Evolutionary conservation across 768 basidiomycete species (phyloP), one percentile per base, ranked within the genome.

Genomic region (Pisolithus sp.): DNA sequence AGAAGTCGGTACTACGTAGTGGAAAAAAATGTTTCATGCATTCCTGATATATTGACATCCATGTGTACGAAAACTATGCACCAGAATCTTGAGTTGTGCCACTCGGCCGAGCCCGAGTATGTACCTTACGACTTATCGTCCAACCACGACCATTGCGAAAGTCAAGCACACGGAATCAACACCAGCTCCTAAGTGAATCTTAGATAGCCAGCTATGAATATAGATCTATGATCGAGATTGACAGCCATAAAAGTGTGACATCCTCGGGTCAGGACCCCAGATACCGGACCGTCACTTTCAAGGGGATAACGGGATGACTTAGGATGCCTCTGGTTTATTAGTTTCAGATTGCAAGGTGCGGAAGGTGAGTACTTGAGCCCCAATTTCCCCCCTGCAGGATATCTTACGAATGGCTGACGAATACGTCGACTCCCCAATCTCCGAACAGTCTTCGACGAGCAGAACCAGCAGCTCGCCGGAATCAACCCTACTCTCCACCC

Each of bases 401-500:
- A 36, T 23, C 20, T 44, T 5, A 18, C 20, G 34, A 15, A 51
- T 60, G 59, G 17, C 7, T 7, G 12, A 7, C 7, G 51, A 57
- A 24, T 17, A 18, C 21, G 41, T 46, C 6, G 12, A 40, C 43
- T 55, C 59, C 2, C 44, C 46, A 1, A 2, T 46, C 44, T 58
- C 48, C 3, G 56, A 50, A 6, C 46, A 23, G 45, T 3, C 48
- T 20, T 49, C 12, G 36, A 2, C 24, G n/a, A 49, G 15, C 17
- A 17, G 28, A 7, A 10, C 21, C 53, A 34, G 17, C 37, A 38
- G 28, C 28, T 52, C 57, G 28, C 37, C 54, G 34, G 52, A 51
- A 45, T 49, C 47, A 37, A 38, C 43, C 2, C 45, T 54, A 12
- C 50, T 53, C 24, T 53, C 49, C 15, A 60, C 58, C 6, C 53